Base-by-base conservation (phyloP, 495 filamentous ascomycete genomes). In the Astrothelium macrocarpum region DNA sequence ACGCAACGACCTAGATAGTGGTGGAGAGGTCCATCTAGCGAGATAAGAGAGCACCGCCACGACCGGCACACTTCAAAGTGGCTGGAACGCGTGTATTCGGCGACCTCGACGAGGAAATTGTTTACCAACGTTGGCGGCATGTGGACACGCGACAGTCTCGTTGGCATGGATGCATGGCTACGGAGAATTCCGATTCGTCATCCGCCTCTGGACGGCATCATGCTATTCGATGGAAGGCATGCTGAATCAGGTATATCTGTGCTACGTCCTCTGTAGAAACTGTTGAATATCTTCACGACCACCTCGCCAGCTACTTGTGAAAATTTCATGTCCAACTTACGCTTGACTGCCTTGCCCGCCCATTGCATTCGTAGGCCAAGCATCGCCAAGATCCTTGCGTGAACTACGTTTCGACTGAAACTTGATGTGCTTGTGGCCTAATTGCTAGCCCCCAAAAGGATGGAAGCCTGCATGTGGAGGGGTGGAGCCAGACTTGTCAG, bases 1-100 rank as follows among this genome's bases (percentile, higher is more conserved):
- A 56, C 49, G 49, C 49, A 56, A 29, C 49, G 12, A 56, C 49
- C 29, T 25, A 5, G 45, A 14, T 39, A 5, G 34, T 39, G 12
- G 45, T 49, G 45, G 45, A 49, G 45, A 49, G 20, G 14, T 16
- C 5, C 5, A 29, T 26, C 7, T 7, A 28, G 49, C 23, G 25
- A 56, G 49, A 56, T 56, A 56, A 56, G 49, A 56, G 49, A 26
- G 20, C 49, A 56, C 49, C 49, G 49, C 49, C 49, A 56, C 49
- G 49, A 25, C 20, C 25, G 10, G 23, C 23, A 12, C 25, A 7
- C 9, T 56, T 2, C 25, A 20, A 29, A 28, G 49, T 56, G 49
- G 49, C 49, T 56, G 26, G 49, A 56, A 29, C 49, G 49, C 25
- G 49, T 7, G 26, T 26, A 25, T 25, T 26, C 25, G 49, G 25